Base-by-base conservation (phyloP, 108 stramenopile species). In the Aureococcus anophagefferens region DNA sequence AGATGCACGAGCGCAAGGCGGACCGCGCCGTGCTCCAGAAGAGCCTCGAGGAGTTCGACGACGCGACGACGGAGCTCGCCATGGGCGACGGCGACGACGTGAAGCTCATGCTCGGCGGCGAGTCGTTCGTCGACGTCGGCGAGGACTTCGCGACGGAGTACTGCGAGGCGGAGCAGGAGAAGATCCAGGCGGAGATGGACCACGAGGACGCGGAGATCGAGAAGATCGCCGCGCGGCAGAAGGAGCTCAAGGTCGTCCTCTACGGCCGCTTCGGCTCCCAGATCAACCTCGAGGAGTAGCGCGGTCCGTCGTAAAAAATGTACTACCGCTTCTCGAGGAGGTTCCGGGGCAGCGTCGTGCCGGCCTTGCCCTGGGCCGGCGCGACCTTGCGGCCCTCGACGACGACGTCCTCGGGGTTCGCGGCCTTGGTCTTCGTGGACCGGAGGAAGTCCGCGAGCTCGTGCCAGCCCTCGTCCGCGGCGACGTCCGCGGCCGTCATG, bases 11-110 rank as follows among this genome's bases (percentile, higher is more conserved):
- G 77, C 74, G 88, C 7, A 70, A 86, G 68, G 81, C 71, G 4
- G 90, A 93, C 73, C 68, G 72, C 30, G 74, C 74, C 17, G 65
- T 69, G 18, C 64, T 90, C 71, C 87, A 91, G 87, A 86, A 88
- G 81, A 71, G 80, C 11, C 64, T 92, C 18, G 94, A 95, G 80
- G 78, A 89, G 66, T 73, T 95, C 32, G 92, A 93, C 72, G 94
- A 95, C 80, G 94, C 94, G 36, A 88, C 89, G n/a, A 91, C 94
- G 36, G 94, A 95, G 83, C 80, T 95, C 32, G 91, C 91, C 90
- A 95, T 95, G 94, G 65, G 46, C 16, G 35, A 59, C 51, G 51
- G 51, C 51, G 65, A 31, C 34, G 65, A 65, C 65, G 51, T 59
- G 7, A 16, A 65, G 65, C 34, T 65, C 34, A 29, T 65, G 30